phyloP scores from a whole-genome alignment of 805 yeast species.

The Wickerhamomyces queroliae region DNA sequence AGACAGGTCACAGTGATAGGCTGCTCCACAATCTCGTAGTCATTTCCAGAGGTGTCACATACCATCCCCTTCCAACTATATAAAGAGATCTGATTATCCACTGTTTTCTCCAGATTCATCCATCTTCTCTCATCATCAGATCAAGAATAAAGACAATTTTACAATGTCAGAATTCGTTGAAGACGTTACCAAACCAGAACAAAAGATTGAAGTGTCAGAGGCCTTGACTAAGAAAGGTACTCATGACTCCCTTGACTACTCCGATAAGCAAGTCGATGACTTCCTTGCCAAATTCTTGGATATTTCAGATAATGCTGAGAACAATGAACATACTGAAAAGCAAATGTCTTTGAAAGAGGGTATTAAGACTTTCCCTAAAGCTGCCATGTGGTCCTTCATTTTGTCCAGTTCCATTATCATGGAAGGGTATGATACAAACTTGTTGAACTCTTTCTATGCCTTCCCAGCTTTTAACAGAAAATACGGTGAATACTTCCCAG shows the following conservation, averaged over 20 bases:
- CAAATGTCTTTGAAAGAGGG: conserved; percentile 13
- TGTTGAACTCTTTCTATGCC: conserved; percentile 31
- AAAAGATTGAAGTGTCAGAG: conserved; percentile 3
- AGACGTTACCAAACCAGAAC: conserved; percentile 8
- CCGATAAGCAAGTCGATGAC: conserved; percentile 8
- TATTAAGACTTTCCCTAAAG: conserved; percentile 19
- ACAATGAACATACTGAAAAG: conserved; percentile 12
- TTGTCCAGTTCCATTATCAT: conserved; percentile 32
- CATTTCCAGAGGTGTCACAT: no score
- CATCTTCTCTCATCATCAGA: background rate
- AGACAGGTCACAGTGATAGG: no score
- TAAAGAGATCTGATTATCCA: no score
- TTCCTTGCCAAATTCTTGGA: conserved; percentile 16
- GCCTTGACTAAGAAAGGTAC: conserved; percentile 6
- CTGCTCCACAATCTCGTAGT: no score
- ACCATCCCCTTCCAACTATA: no score
- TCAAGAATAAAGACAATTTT: background rate
- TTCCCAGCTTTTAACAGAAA: conserved; percentile 30
- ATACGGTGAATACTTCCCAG: conserved; percentile 26
- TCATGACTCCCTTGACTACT: conserved; percentile 1
- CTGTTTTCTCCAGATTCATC: background rate
- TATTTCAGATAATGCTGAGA: conserved; percentile 13
- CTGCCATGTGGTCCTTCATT: conserved; percentile 34
- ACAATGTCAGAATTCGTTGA: conserved; percentile 13
- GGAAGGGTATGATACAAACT: conserved; percentile 35